Evolutionary conservation across 805 yeast genomes (phyloP).

Genomic region (Cephaloascus albidus): DNA sequence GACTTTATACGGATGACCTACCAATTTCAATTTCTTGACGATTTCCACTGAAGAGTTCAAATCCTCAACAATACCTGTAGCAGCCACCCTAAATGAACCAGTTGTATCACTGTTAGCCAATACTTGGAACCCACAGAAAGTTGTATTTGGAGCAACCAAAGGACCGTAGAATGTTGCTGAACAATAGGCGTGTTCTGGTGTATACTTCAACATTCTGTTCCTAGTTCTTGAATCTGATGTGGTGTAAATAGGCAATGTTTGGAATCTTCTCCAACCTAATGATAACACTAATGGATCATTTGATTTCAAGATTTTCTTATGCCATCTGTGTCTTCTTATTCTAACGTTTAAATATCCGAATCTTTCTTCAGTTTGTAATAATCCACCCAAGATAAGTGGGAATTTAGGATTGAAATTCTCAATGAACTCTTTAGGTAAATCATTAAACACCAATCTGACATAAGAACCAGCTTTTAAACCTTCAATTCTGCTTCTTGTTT

Average conservation of each 20-base stretch:
- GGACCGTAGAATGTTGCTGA: slow-evolving; percentile 96
- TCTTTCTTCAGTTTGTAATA: slow-evolving; percentile 81
- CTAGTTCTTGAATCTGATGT: slow-evolving; percentile 97
- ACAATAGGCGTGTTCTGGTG: slow-evolving; percentile 97
- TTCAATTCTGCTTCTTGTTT: slow-evolving; percentile 73
- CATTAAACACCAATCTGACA: slow-evolving; percentile 78
- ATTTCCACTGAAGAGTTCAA: slow-evolving; percentile 85
- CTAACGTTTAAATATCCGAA: slow-evolving; percentile 91
- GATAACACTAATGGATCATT: slow-evolving; percentile 93
- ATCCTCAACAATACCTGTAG: slow-evolving; percentile 94
- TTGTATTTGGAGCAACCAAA: slow-evolving; percentile 92
- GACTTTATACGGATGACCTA: slow-evolving; percentile 89
- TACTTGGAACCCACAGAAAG: slow-evolving; percentile 90
- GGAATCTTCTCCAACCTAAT: slow-evolving; percentile 97
- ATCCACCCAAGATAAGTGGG: slow-evolving; percentile 87
- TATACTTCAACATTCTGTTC: slow-evolving; percentile 94
- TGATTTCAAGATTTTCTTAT: slow-evolving; percentile 87
- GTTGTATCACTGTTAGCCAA: slow-evolving; percentile 80
- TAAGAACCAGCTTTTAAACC: slow-evolving; percentile 93
- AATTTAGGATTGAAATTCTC: slow-evolving; percentile 77
- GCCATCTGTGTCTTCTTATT: slow-evolving; percentile 98
- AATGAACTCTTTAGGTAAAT: slow-evolving; percentile 82
- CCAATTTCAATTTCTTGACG: slow-evolving; percentile 90
- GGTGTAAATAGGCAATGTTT: slow-evolving; percentile 90
- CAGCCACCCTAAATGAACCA: slow-evolving; percentile 88